Conservation (phyloP, 768 basidiomycete genomes). For the Rhizopogon rudus region DNA sequence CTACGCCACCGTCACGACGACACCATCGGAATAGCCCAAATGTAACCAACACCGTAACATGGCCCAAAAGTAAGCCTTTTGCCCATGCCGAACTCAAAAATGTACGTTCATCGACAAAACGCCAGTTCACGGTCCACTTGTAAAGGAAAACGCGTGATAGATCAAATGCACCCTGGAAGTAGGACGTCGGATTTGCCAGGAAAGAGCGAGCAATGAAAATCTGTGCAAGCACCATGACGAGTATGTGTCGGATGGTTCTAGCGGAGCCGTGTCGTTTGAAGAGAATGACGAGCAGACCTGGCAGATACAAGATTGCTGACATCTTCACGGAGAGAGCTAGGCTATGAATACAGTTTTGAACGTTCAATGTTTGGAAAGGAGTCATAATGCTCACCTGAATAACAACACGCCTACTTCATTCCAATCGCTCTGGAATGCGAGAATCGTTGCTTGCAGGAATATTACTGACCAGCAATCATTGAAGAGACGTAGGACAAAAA, state of each 20-base stretch:
- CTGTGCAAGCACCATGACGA: slow-evolving; percentile 39
- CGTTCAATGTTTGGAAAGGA: background rate
- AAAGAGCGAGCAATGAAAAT: slow-evolving; percentile 66
- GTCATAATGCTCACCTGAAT: slow-evolving; percentile 56
- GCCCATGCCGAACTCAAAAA: slow-evolving; percentile 70
- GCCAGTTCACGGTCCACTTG: slow-evolving; percentile 99
- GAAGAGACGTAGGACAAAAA: slow-evolving; percentile 87
- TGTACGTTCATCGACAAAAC: slow-evolving; percentile 70
- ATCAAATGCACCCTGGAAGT: slow-evolving; percentile 78
- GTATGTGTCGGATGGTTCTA: slow-evolving; percentile 44
- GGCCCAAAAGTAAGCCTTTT: slow-evolving; percentile 57
- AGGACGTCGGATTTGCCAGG: slow-evolving; percentile 57
- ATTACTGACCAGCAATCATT: slow-evolving; percentile 90
- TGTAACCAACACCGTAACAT: slow-evolving; percentile 49
- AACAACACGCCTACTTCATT: slow-evolving; percentile 63
- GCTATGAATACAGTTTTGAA: slow-evolving; percentile 4
- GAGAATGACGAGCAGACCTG: slow-evolving; percentile 78
- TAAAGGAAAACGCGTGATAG: slow-evolving; percentile 85
- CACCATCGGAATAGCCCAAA: slow-evolving; percentile 83
- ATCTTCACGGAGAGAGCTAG: slow-evolving; percentile 88
- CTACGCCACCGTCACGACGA: slow-evolving; percentile 61
- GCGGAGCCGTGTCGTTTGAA: slow-evolving; percentile 68
- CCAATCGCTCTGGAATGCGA: slow-evolving; percentile 54
- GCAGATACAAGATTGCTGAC: slow-evolving; percentile 87
- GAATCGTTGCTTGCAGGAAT: slow-evolving; percentile 58